Percentiles rank a stretch among this genome's conserved stretches.
Evolutionary conservation across 495 filamentous ascomycete genomes (phyloP).

Genomic region (Tuber microsphaerosporum): DNA sequence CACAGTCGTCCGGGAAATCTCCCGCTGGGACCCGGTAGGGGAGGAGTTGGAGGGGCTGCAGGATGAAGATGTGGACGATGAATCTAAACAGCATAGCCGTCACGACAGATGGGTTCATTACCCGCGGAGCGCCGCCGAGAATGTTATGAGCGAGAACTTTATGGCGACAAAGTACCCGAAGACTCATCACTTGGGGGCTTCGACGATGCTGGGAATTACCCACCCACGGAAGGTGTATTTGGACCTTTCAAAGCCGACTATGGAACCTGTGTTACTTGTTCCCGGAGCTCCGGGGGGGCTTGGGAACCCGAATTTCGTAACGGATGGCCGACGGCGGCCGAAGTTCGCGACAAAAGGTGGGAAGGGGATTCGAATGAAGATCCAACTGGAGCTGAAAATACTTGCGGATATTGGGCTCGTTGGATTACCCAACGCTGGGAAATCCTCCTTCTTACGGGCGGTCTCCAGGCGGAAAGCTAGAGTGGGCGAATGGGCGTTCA

Average conservation of each 20-base stretch:
- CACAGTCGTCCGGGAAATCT: slow-evolving; percentile 77
- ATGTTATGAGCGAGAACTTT: slow-evolving; percentile 31
- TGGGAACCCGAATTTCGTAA: slow-evolving; percentile 87
- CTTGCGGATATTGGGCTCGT: slow-evolving; percentile 92
- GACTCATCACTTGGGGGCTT: slow-evolving; percentile 33
- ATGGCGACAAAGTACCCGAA: slow-evolving; percentile 34
- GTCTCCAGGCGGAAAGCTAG: slow-evolving; percentile 77
- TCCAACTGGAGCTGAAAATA: slow-evolving; percentile 89
- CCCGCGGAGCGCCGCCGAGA: slow-evolving; percentile 48
- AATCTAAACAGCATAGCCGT: slow-evolving; percentile 38
- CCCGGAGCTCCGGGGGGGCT: slow-evolving; percentile 82
- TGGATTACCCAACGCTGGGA: slow-evolving; percentile 91
- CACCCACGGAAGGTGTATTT: slow-evolving; percentile 58
- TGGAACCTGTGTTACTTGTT: slow-evolving; percentile 77
- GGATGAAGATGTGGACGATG: slow-evolving; percentile 41
- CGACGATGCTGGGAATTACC: slow-evolving; percentile 42
- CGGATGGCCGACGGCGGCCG: slow-evolving; percentile 60
- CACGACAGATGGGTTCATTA: slow-evolving; percentile 80
- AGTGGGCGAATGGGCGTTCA: slow-evolving; percentile 94
- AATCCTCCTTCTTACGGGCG: slow-evolving; percentile 83
- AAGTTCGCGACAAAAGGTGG: slow-evolving; percentile 86
- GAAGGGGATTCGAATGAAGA: slow-evolving; percentile 61
- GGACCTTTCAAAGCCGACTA: slow-evolving; percentile 74
- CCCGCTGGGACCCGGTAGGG: slow-evolving; percentile 65
- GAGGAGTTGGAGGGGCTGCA: slow-evolving; percentile 50